These are phyloP conservation scores for Camellia japonica DNA, from an alignment of 148 eudicot genomes.

Conservation along the genomic window DNA sequence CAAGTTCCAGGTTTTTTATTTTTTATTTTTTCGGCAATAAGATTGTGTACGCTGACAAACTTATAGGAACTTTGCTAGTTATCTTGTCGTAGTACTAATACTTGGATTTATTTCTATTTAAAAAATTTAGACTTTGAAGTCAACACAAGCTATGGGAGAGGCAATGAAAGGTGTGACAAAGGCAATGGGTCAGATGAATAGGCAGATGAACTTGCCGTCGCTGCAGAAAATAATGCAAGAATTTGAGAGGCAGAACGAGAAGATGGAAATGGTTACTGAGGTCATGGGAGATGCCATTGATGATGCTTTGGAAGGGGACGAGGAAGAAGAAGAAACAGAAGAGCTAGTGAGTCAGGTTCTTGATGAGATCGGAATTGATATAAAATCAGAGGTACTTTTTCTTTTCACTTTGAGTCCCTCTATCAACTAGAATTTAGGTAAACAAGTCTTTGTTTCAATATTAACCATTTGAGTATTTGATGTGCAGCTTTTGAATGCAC, in stretches of 20 bases:
- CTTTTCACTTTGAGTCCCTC: too few relatives aligned
- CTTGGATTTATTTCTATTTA: background rate
- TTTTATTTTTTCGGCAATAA: background rate
- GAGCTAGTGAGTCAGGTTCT: conserved; percentile 93
- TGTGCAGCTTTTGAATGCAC: conserved; percentile 82
- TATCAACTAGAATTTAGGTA: too few relatives aligned
- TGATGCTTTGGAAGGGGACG: conserved; percentile 98
- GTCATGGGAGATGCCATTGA: conserved; percentile 98
- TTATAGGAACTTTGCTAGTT: conserved; percentile 4
- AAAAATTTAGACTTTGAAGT: conserved; percentile 71
- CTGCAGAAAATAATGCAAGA: conserved; percentile 97
- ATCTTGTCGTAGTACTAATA: background rate
- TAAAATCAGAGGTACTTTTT: conserved; percentile 67
- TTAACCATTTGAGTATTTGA: background rate
- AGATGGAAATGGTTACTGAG: conserved; percentile 90
- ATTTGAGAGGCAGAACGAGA: conserved; percentile 97
- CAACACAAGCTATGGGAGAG: conserved; percentile 99
- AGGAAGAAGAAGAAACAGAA: conserved; percentile 96
- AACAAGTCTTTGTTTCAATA: background rate
- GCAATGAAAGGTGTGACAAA: conserved; percentile 99
- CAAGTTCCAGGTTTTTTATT: background rate
- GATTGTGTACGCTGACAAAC: background rate
- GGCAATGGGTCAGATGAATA: conserved; percentile 99
- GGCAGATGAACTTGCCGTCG: conserved; percentile 94
- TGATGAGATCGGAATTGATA: conserved; percentile 93